These are phyloP conservation scores for Epichloe baconii DNA, from an alignment of 2,329 filamentous ascomycete species.

Conservation along the genomic window DNA sequence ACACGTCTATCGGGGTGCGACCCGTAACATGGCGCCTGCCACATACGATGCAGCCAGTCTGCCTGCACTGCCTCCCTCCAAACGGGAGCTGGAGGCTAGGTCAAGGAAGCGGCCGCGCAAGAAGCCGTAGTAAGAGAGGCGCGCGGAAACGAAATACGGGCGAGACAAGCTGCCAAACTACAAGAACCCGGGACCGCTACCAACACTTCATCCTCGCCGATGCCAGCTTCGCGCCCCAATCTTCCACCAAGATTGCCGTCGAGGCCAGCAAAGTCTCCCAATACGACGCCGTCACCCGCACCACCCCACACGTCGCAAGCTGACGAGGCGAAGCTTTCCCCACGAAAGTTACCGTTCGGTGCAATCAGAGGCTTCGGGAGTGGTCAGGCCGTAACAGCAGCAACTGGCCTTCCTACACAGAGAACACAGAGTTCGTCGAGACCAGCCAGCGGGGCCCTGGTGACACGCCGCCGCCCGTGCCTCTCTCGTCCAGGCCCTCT, in stretches of 20 bases:
- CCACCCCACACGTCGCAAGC: not conserved
- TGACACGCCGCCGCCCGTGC: constrained; percentile 37
- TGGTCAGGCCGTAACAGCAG: not conserved
- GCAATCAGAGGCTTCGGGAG: constrained; percentile 13
- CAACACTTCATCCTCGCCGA: constrained; percentile 11
- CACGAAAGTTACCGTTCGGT: constrained; percentile 5
- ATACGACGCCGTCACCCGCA: constrained; percentile 4
- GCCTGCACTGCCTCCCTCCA: constrained; percentile 42
- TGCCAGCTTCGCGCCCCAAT: constrained; percentile 21
- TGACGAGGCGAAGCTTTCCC: constrained; percentile 2
- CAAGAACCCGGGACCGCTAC: constrained; percentile 13
- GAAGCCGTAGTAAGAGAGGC: constrained; percentile 3
- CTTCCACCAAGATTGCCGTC: constrained; percentile 39
- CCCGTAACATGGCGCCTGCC: constrained; percentile 39
- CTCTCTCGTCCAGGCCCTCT: constrained; percentile 38
- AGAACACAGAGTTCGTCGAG: constrained; percentile 4
- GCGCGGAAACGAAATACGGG: constrained; percentile 4
- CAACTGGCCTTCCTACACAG: not conserved
- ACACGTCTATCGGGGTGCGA: constrained; percentile 28
- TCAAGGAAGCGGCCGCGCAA: constrained; percentile 14
- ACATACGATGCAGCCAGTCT: constrained; percentile 42
- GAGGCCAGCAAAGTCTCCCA: constrained; percentile 26
- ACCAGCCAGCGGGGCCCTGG: constrained; percentile 6
- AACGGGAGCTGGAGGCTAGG: constrained; percentile 38
- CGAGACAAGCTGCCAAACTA: constrained; percentile 4